Conservation (phyloP, 257 asterid genomes). For the Jacaranda mimosifolia region DNA sequence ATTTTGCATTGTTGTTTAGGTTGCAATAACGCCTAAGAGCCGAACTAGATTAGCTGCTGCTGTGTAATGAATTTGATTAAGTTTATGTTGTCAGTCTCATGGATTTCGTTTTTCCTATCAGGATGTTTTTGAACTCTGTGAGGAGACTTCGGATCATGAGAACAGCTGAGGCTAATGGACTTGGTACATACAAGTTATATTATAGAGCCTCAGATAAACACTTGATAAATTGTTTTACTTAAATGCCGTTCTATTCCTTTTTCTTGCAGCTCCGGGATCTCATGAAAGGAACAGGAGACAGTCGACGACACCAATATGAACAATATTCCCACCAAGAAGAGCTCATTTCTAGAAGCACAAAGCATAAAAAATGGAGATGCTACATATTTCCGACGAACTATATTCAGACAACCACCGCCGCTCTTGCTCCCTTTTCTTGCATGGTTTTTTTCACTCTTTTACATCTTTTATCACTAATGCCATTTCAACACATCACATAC, state of each 20-base stretch:
- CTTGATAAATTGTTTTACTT: not conserved
- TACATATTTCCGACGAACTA: conserved; percentile 34
- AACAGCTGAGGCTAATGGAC: conserved; percentile 69
- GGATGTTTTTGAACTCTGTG: conserved; percentile 67
- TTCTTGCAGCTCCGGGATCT: conserved; percentile 58
- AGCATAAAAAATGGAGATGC: conserved; percentile 37
- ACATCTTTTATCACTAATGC: conserved; percentile 24
- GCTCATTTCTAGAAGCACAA: conserved; percentile 26
- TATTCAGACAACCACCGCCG: conserved; percentile 21
- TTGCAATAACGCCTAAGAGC: no score
- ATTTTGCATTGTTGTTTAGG: no score
- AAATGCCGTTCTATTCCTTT: not conserved
- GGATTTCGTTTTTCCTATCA: conserved; percentile 38
- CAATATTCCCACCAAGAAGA: no score
- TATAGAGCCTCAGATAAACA: not conserved
- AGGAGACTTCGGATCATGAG: conserved; percentile 73
- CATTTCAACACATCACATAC: conserved; percentile 35
- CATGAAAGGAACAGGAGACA: conserved; percentile 47
- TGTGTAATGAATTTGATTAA: not conserved
- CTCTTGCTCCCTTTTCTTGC: conserved; percentile 38
- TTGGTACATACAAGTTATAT: conserved; percentile 41
- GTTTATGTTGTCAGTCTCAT: conserved; percentile 22
- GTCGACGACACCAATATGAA: conserved; percentile 34
- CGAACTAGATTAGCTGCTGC: not conserved
- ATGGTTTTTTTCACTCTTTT: conserved; percentile 42